phyloP scores from a whole-genome alignment of 306 rosid genomes.

The Glycine soja region DNA sequence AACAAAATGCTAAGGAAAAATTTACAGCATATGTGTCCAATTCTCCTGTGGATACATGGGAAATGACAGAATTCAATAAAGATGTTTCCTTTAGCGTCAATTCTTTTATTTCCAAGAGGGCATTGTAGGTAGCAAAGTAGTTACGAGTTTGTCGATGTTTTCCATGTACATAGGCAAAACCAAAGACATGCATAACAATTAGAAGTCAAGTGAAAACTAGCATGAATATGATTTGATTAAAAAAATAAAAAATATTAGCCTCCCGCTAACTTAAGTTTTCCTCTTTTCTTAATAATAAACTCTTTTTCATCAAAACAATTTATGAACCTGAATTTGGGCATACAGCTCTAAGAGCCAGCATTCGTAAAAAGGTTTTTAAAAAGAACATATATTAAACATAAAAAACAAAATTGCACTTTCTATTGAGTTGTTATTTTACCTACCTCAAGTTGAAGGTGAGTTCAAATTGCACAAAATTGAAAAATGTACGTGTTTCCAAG shows the following conservation, averaged over 20 bases:
- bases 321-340: constrained; percentile 74
- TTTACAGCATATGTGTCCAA: constrained; percentile 26
- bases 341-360: constrained; percentile 74
- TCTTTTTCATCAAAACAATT: constrained; percentile 15
- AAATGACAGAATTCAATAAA: constrained; percentile 82
- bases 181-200: constrained; percentile 22
- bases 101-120: constrained; percentile 91
- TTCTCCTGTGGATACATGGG: constrained; percentile 68
- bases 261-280: not conserved
- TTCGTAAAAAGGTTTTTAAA: constrained; percentile 63
- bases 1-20: constrained; percentile 30
- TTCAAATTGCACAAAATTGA: constrained; percentile 28
- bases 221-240: constrained; percentile 19
- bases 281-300: no score
- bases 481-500: not conserved
- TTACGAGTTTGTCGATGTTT: constrained; percentile 83
- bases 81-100: constrained; percentile 91
- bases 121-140: constrained; percentile 83
- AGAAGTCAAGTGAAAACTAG: constrained; percentile 37
- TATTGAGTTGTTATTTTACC: constrained; percentile 11
- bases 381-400: constrained; percentile 6
- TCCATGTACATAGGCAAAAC: constrained; percentile 57
- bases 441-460: constrained; percentile 30
- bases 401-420: not conserved
- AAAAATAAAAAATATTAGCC: constrained; percentile 9